Conservation (phyloP, 208 protist genomes). For the Lotmaria passim region DNA sequence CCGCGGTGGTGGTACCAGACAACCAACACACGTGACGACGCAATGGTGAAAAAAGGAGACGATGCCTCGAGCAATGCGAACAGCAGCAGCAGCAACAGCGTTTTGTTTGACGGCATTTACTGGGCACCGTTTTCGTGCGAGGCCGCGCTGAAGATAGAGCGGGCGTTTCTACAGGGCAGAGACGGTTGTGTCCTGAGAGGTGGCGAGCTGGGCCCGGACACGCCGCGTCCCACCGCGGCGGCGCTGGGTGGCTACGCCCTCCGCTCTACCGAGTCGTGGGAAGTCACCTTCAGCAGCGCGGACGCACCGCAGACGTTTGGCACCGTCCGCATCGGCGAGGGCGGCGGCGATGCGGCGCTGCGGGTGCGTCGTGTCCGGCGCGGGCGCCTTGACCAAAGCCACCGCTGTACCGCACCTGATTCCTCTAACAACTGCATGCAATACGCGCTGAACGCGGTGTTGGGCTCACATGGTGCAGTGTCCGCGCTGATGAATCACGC, state of each 20-base stretch:
- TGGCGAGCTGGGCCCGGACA: conserved; percentile 39
- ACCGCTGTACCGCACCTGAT: conserved; percentile 45
- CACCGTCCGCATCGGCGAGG: conserved; percentile 58
- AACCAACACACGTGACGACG: not conserved
- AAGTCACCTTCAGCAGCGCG: conserved; percentile 75
- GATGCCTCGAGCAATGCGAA: not conserved
- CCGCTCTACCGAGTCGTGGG: conserved; percentile 48
- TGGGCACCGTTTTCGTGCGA: conserved; percentile 69
- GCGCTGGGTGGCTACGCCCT: conserved; percentile 31
- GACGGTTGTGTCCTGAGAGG: conserved; percentile 45
- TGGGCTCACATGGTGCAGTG: conserved; percentile 6
- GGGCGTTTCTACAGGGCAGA: conserved; percentile 55
- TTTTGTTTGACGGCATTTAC: conserved; percentile 30
- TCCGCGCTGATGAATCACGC: not conserved
- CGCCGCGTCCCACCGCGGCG: conserved; percentile 27
- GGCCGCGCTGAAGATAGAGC: conserved; percentile 58
- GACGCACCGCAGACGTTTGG: conserved; percentile 84
- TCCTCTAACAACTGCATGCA: conserved; percentile 37
- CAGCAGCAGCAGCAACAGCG: conserved; percentile 2
- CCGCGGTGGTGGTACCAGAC: conserved; percentile 88
- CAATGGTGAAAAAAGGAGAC: not conserved
- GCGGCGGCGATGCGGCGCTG: conserved; percentile 23
- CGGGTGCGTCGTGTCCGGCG: conserved; percentile 34
- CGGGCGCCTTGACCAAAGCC: conserved; percentile 21
- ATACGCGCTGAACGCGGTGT: conserved; percentile 32